Conservation (phyloP, 1,284 basidiomycete genomes). For the Kalmanozyma brasiliensis region DNA sequence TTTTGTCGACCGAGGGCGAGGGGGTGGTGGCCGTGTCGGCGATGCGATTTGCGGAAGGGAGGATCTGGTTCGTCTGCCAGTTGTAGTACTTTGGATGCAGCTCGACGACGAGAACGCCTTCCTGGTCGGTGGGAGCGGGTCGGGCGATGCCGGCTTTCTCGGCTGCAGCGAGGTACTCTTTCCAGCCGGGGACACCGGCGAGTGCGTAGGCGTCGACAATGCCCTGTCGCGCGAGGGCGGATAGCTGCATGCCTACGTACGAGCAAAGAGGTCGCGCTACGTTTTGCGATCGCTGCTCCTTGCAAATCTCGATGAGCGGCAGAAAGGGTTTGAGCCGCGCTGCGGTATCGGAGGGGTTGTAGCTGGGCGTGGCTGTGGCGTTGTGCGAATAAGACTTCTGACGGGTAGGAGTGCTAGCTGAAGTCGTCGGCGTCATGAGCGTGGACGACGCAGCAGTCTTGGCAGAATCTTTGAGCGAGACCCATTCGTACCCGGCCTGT, state of each 20-base stretch:
- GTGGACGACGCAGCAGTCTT: constrained; percentile 18
- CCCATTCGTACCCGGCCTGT: constrained; percentile 53
- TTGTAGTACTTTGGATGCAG: constrained; percentile 37
- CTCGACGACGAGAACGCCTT: constrained; percentile 34
- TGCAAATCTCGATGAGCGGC: constrained; percentile 54
- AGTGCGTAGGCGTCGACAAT: constrained; percentile 44
- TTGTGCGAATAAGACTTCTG: constrained; percentile 15
- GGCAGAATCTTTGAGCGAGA: constrained; percentile 39
- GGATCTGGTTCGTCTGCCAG: constrained; percentile 23
- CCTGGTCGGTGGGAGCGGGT: constrained; percentile 27
- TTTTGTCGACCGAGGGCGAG: constrained; percentile 27
- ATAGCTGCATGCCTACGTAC: constrained; percentile 32
- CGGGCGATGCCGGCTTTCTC: constrained; percentile 48
- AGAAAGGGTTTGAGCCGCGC: constrained; percentile 29
- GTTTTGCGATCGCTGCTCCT: constrained; percentile 42
- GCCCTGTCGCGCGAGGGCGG: constrained; percentile 32
- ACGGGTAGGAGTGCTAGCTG: constrained; percentile 19
- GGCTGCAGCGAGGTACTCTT: constrained; percentile 54
- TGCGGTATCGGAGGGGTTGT: constrained; percentile 1
- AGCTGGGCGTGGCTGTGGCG: constrained; percentile 1
- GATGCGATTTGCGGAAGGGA: constrained; percentile 17
- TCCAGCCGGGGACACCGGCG: constrained; percentile 42
- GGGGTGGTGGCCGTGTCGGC: constrained; percentile 31
- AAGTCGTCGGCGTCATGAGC: constrained; percentile 24
- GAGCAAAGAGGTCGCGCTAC: constrained; percentile 29